A percentile compares a stretch with the other conserved stretches of the same genome.
Conservation (phyloP, 805 yeast genomes). For the Dipodascopsis uninucleata region DNA sequence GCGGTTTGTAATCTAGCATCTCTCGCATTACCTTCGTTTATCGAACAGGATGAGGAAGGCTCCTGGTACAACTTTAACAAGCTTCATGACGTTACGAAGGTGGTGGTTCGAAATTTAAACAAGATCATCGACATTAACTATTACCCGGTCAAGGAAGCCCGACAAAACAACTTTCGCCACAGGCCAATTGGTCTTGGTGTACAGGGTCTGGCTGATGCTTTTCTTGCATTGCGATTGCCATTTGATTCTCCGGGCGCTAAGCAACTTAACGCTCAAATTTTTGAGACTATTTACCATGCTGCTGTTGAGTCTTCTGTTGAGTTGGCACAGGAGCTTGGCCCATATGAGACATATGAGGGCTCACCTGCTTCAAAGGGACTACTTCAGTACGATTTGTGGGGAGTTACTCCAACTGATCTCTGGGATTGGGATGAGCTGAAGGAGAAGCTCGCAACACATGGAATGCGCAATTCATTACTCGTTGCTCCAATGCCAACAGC, state of each 20-base stretch:
- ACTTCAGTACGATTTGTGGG: constrained; percentile 87
- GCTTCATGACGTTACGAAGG: constrained; percentile 73
- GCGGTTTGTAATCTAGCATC: constrained; percentile 96
- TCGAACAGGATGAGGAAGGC: constrained; percentile 48
- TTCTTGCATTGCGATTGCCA: constrained; percentile 73
- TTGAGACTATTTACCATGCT: constrained; percentile 94
- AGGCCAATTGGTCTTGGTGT: constrained; percentile 97
- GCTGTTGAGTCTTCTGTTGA: constrained; percentile 85
- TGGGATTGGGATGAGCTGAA: constrained; percentile 85
- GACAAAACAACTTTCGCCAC: constrained; percentile 69
- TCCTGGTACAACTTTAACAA: constrained; percentile 64
- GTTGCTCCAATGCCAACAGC: constrained; percentile 99
- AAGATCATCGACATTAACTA: constrained; percentile 76
- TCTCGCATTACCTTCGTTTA: constrained; percentile 77
- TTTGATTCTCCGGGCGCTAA: constrained; percentile 82
- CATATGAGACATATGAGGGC: constrained; percentile 70
- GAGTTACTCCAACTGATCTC: constrained; percentile 65
- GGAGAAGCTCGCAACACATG: constrained; percentile 54
- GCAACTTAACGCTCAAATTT: constrained; percentile 73
- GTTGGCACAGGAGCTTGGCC: constrained; percentile 64
- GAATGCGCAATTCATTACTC: constrained; percentile 79
- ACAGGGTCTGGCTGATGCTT: constrained; percentile 93
- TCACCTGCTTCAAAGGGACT: constrained; percentile 87
- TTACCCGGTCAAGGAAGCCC: constrained; percentile 80
- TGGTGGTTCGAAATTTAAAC: constrained; percentile 74